Base-by-base conservation (phyloP, 768 basidiomycete genomes). In the Russula sp. region DNA sequence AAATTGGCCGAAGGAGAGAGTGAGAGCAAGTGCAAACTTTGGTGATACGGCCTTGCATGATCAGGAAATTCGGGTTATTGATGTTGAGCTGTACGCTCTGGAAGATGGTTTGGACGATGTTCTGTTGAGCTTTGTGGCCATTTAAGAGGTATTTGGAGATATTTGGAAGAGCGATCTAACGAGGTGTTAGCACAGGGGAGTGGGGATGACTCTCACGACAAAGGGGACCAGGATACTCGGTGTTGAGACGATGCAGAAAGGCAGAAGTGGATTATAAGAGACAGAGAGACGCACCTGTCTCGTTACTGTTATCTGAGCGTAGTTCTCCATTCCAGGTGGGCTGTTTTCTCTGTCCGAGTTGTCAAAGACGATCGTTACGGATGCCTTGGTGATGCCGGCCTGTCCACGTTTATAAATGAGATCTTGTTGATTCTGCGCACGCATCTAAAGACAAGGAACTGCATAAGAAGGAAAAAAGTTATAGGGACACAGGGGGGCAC, bases 41-140 rank as follows among this genome's bases (percentile, higher is more conserved):
- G 11, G 97, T 99, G 71, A 99, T 99, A 53, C 95, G 91, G 34
- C 97, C 96, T 75, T 99, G 97, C 96, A 98, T 98, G 72, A 98
- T 98, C 61, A 99, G 81, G 77, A 98, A 98, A 72, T 98, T 98
- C 47, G 97, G 97, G 74, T 98, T 98, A 76, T 98, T 99, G 81
- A 99, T 98, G 71, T 98, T 98, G 66, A 99, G 83, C 73, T 97
- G 94, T 0, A 99, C 95, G 43, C 91, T 88, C 71, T 98, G 97
- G 70, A 99, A 98, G 14, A 98, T 79, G 34, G 85, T 88, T 69
- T 97, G 97, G 0, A 99, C 82, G 1, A 78, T 79, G 56, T 89
- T 84, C 66, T 97, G 93, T 4, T 85, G 83, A 3, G 93, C 79
- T 69, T 95, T 97, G 77, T 98, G 97, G 0, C 97, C 97, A 66